Evolutionary conservation across 2,329 filamentous ascomycete genomes (phyloP).

Genomic region (Didymella arachidicola): DNA sequence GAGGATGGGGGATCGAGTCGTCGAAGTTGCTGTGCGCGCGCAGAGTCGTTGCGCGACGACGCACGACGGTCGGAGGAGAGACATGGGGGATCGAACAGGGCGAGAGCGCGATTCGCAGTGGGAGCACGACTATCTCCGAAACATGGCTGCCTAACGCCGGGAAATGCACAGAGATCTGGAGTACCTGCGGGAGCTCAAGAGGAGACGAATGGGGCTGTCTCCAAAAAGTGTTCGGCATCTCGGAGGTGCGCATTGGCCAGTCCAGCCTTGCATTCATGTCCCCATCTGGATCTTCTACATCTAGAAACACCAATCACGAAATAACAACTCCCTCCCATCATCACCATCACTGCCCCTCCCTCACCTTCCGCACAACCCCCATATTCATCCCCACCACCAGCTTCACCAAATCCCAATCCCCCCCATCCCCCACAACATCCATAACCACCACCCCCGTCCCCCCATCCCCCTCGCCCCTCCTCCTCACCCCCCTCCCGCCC

Average conservation of each 20-base stretch:
- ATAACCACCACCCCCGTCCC: conserved; percentile 88
- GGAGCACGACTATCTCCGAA: conserved; percentile 1
- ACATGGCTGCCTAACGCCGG: background rate
- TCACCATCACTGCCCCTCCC: background rate
- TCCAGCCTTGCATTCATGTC: background rate
- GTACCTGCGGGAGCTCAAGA: background rate
- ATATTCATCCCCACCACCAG: conserved; percentile 93
- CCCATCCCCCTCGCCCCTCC: conserved; percentile 65
- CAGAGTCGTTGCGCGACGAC: conserved; percentile 43
- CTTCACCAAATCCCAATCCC: conserved; percentile 88
- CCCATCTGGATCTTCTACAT: background rate
- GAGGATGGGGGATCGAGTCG: conserved; percentile 29
- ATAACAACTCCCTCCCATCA: background rate
- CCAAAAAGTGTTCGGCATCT: conserved; percentile 28
- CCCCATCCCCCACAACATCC: conserved; percentile 88
- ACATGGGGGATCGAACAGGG: conserved; percentile 28
- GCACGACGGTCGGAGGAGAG: conserved; percentile 40
- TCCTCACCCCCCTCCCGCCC: conserved; percentile 51
- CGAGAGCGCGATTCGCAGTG: background rate
- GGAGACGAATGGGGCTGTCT: conserved; percentile 5
- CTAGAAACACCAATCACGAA: background rate
- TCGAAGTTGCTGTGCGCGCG: conserved; percentile 23
- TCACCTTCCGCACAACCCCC: conserved; percentile 51
- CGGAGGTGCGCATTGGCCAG: conserved; percentile 24
- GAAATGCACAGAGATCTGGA: conserved; percentile 18